phyloP scores from a whole-genome alignment of 306 rosid species.

The cucumber (Cucumis sativus) region Cucumber_9930_V3 NC_026658.2:6796001-6796500 shows the following conservation, averaged over 20 bases:
- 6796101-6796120: constrained; percentile 73
- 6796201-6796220: constrained; percentile 9
- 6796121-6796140: constrained; percentile 91
- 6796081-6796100: constrained; percentile 51
- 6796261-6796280: background rate
- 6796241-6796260: background rate
- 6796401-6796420: constrained; percentile 77
- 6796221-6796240: constrained; percentile 4
- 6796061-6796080: background rate
- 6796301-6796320: background rate
- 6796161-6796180: constrained; percentile 67
- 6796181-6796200: constrained; percentile 59
- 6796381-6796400: constrained; percentile 46
- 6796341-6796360: background rate
- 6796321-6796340: background rate
- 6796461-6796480: background rate
- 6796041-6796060: background rate
- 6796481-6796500: background rate
- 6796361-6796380: background rate
- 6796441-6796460: constrained; percentile 29
- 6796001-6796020: background rate
- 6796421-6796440: constrained; percentile 59
- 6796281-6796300: background rate
- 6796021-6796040: background rate
- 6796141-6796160: constrained; percentile 96